Evolutionary conservation across 352 stramenopile genomes (phyloP).

Genomic region (Pythium vanterpoolii): DNA sequence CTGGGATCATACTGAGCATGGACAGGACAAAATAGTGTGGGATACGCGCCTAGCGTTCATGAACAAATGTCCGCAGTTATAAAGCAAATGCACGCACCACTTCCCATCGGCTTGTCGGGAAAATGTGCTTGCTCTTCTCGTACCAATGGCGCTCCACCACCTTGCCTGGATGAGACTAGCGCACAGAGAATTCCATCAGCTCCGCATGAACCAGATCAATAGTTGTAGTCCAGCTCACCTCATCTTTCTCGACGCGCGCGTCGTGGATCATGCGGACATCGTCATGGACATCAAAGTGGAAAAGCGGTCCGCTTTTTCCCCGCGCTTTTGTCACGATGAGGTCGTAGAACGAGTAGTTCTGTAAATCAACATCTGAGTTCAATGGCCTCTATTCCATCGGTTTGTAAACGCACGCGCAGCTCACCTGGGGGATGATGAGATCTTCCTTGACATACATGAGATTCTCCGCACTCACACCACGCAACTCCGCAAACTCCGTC

Average conservation of each 20-base stretch:
- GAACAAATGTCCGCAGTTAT: background rate
- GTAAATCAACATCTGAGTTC: background rate
- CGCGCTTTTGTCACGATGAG: conserved; percentile 97
- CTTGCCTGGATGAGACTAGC: conserved; percentile 95
- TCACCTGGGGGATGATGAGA: conserved; percentile 95
- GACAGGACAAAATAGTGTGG: background rate
- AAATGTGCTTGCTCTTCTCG: conserved; percentile 99
- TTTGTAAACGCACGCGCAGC: background rate
- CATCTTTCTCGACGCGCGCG: conserved; percentile 95
- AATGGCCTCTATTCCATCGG: background rate
- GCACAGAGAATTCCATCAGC: background rate
- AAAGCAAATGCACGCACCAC: conserved; percentile 58
- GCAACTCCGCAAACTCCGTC: conserved; percentile 92
- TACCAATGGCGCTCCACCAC: conserved; percentile 97
- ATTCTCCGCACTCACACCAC: conserved; percentile 88
- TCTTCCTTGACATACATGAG: conserved; percentile 99
- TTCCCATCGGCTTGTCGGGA: conserved; percentile 98
- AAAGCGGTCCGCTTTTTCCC: conserved; percentile 96
- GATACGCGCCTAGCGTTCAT: background rate
- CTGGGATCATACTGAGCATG: conserved; percentile 66
- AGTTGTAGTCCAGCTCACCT: conserved; percentile 37
- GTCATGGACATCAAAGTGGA: conserved; percentile 97
- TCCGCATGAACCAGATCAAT: background rate
- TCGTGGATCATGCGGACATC: conserved; percentile 92
- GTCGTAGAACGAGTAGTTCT: conserved; percentile 99